Percentiles rank a stretch among this genome's conserved stretches.
Conservation (phyloP, 2,329 filamentous ascomycete species). For the Nothophoma quercina region DNA sequence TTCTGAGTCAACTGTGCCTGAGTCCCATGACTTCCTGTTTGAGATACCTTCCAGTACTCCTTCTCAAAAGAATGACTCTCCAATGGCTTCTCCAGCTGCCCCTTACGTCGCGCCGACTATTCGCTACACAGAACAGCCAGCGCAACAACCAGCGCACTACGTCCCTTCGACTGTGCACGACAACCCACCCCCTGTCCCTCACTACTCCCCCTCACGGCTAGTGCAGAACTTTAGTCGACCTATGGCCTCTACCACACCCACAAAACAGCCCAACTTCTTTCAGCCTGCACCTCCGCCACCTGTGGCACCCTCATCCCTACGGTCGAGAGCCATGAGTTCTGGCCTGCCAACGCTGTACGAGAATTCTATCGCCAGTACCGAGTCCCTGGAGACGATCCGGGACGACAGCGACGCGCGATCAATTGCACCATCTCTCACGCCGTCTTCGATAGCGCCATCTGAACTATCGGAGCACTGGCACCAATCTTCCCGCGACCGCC, state of each 20-base stretch:
- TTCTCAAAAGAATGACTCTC: constrained; percentile 18
- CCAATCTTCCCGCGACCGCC: constrained; percentile 45
- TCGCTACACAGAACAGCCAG: constrained; percentile 7
- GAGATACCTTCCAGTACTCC: constrained; percentile 16
- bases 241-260: constrained; percentile 14
- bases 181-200: constrained; percentile 16
- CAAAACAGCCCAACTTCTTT: constrained; percentile 7
- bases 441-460: constrained; percentile 43
- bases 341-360: constrained; percentile 45
- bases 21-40: constrained; percentile 42
- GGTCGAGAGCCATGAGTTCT: constrained; percentile 25
- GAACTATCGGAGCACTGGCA: constrained; percentile 48
- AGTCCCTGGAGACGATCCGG: constrained; percentile 21
- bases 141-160: constrained; percentile 9
- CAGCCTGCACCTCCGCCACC: constrained; percentile 21
- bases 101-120: background rate
- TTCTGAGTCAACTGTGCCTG: constrained; percentile 26
- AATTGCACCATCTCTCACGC: constrained; percentile 33
- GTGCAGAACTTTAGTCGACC: constrained; percentile 37
- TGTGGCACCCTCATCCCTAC: constrained; percentile 19
- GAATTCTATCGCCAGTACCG: constrained; percentile 38
- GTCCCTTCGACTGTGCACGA: constrained; percentile 7
- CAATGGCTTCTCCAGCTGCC: constrained; percentile 9
- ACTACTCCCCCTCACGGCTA: constrained; percentile 26
- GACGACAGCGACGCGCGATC: constrained; percentile 32